phyloP scores from a whole-genome alignment of 768 basidiomycete species.

The Chlorophyllum brunneum region DNA sequence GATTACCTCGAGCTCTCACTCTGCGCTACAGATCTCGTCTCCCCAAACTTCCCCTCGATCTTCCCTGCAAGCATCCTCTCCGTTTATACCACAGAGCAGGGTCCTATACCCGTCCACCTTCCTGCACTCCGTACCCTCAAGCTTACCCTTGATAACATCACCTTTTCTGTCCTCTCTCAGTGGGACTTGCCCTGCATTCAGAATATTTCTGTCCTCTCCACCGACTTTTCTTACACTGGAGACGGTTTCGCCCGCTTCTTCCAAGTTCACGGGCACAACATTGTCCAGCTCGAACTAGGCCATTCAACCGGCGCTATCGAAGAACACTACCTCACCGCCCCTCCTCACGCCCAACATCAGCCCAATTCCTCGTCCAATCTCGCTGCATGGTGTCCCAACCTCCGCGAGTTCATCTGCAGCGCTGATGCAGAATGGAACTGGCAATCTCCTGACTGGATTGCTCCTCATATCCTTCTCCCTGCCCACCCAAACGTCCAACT shows the following conservation, averaged over 20 bases:
- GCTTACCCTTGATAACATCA: slow-evolving; percentile 66
- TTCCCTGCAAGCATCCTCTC: slow-evolving; percentile 14
- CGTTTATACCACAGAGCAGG: slow-evolving; percentile 20
- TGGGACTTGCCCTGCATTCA: slow-evolving; percentile 65
- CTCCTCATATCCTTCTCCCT: slow-evolving; percentile 68
- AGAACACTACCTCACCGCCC: slow-evolving; percentile 60
- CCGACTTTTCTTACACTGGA: slow-evolving; percentile 69
- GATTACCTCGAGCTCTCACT: slow-evolving; percentile 70
- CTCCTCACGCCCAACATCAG: slow-evolving; percentile 28
- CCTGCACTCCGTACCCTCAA: slow-evolving; percentile 67
- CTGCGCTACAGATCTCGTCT: slow-evolving; percentile 42
- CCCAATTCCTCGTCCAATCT: slow-evolving; percentile 31
- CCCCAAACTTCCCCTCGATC: slow-evolving; percentile 15
- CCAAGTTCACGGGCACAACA: slow-evolving; percentile 55
- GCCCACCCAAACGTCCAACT: slow-evolving; percentile 57
- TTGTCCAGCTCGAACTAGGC: slow-evolving; percentile 67
- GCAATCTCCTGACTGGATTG: slow-evolving; percentile 77
- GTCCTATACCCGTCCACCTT: slow-evolving; percentile 37
- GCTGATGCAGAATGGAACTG: slow-evolving; percentile 83
- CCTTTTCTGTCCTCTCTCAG: slow-evolving; percentile 59
- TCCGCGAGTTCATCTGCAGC: slow-evolving; percentile 66
- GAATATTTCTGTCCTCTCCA: slow-evolving; percentile 64
- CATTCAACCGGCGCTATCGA: slow-evolving; percentile 65
- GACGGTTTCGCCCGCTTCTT: slow-evolving; percentile 65
- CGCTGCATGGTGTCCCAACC: slow-evolving; percentile 67